Conservation (phyloP, 176 grass and related monocot species). For the Saccharum spontaneum region DNA sequence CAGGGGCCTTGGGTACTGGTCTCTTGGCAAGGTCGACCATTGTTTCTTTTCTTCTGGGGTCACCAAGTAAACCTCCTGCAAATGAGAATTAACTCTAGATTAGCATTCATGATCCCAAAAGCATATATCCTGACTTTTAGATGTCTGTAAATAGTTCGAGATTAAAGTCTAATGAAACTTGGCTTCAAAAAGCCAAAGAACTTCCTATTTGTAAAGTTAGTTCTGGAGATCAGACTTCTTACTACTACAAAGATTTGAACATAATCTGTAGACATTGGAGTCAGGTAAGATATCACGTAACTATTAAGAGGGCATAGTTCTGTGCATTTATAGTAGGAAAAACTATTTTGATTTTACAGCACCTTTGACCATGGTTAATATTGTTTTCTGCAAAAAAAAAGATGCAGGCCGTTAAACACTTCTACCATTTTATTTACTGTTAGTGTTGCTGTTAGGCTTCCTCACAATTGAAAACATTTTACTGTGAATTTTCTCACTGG, state of each 20-base stretch:
- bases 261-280: neutral
- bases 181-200: neutral
- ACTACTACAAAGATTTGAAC: neutral
- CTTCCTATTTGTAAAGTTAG: neutral
- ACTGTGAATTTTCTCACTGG: neutral
- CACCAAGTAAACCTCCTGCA: constrained; percentile 64
- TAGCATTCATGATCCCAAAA: neutral
- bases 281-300: neutral
- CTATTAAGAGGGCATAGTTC: neutral
- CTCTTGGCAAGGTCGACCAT: constrained; percentile 61
- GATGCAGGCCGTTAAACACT: neutral
- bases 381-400: neutral
- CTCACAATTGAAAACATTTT: neutral
- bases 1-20: constrained; percentile 56
- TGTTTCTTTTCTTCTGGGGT: constrained; percentile 51
- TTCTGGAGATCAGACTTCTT: neutral
- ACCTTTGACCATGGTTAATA: neutral
- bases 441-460: neutral
- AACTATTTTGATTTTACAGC: neutral
- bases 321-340: constrained; percentile 6
- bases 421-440: neutral
- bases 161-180: no score
- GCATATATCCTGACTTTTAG: neutral
- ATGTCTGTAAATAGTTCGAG: no score
- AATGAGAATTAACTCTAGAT: neutral